Base-by-base conservation (phyloP, 1,139 yeast genomes). In the Candida tetrigidarum region DNA sequence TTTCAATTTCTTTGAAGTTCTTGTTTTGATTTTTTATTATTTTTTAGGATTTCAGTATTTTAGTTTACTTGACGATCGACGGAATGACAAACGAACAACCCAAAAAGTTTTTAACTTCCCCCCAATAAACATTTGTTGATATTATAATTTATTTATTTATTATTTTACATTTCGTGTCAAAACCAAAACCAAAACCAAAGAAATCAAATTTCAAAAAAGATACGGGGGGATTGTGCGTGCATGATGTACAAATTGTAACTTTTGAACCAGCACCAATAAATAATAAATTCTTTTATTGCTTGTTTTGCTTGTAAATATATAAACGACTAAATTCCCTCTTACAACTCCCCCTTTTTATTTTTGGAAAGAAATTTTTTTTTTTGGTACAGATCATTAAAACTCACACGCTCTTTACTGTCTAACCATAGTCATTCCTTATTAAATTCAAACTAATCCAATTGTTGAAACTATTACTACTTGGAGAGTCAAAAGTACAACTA, bases 391-490 rank as follows among this genome's bases (percentile, higher is more conserved):
- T 15, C 11, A 20, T 12, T n/a, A 19, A 39, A 23, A 36, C 27
- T 35, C 19, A 16, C 29, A 29, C 29, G 33, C 25, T 26, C 18
- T 42, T 30, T 14, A 9, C 39, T 30, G 15, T 18, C 32, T 39
- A 18, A 29, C 36, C 14, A 15, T 18, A 37, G 41, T 37, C 36
- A 33, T 26, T 39, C 36, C 36, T 39, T 39, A 19, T n/a, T n/a
- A n/a, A n/a, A n/a, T n/a, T n/a, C n/a, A 22, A 20, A n/a, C 19
- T 22, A 14, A 10, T 22, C 28, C 14, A 16, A 32, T 33, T 30
- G 34, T 30, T 30, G 18, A 16, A 30, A 30, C 15, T 16, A 30
- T 15, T 16, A 30, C 34, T 30, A 30, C 34, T 30, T 30, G 34
- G 34, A 30, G 16, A 30, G 34, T 20, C n/a, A n/a, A n/a, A n/a